These are phyloP conservation scores for Erigeron philadelphicus DNA, from an alignment of 140 eudicot species.

Conservation along the genomic window DNA sequence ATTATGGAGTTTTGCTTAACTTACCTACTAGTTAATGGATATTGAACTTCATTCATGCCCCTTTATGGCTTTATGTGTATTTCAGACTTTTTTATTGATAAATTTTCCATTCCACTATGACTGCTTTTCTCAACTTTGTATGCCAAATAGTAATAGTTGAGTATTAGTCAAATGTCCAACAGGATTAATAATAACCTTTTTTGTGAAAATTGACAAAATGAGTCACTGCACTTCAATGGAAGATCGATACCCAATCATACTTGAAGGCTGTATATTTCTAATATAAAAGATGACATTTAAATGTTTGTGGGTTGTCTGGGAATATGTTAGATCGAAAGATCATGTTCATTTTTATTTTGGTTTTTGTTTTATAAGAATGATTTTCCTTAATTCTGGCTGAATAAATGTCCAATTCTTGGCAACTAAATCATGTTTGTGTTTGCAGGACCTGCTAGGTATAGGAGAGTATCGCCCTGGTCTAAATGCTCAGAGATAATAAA, in stretches of 20 bases:
- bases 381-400: not conserved
- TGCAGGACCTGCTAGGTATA: constrained; percentile 80
- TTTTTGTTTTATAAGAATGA: constrained; percentile 6
- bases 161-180: not conserved
- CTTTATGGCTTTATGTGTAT: not conserved
- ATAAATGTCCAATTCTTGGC: constrained; percentile 3
- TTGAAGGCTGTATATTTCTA: not conserved
- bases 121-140: not conserved
- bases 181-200: not conserved
- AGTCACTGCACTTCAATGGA: not conserved
- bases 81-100: not conserved
- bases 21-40: not conserved
- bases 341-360: not conserved
- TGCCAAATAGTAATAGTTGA: not conserved
- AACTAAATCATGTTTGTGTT: constrained; percentile 15
- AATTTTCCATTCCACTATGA: not conserved
- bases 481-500: constrained; percentile 34
- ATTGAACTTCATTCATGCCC: not conserved
- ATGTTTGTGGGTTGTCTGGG: not conserved
- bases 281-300: not conserved
- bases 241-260: too few species aligned
- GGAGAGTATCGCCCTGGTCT: constrained; percentile 79
- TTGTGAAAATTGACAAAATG: not conserved
- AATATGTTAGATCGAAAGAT: not conserved
- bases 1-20: not conserved